Evolutionary conservation across 306 rosid species (phyloP).

Genomic region (Notholithocarpus densiflorus): DNA sequence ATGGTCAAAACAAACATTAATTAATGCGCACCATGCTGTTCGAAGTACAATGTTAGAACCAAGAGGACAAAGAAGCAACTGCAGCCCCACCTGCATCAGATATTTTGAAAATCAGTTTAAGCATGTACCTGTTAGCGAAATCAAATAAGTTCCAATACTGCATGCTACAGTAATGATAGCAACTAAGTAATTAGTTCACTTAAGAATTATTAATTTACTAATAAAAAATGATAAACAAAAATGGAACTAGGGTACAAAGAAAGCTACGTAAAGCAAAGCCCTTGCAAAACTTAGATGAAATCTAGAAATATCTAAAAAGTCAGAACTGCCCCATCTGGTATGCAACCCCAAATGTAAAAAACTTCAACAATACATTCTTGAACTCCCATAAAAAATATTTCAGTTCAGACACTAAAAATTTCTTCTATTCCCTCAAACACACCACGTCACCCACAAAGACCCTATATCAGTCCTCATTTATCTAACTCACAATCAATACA

Average conservation of each 20-base stretch:
- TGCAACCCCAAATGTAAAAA: not conserved
- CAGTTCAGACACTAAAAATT: not conserved
- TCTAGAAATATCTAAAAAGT: not conserved
- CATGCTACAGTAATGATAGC: not conserved
- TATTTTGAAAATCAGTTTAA: constrained; percentile 9
- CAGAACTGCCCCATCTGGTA: not conserved
- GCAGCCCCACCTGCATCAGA: constrained; percentile 71
- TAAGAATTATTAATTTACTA: not conserved
- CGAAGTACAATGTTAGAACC: constrained; percentile 75
- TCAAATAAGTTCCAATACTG: not conserved
- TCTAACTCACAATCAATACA: too few relatives aligned
- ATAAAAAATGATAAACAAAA: not conserved
- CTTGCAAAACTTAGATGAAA: not conserved
- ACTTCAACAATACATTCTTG: not conserved
- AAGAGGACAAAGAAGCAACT: constrained; percentile 75
- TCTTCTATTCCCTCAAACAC: not conserved
- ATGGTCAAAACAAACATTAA: not conserved
- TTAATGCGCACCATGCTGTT: constrained; percentile 70
- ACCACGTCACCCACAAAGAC: not conserved
- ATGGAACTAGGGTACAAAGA: not conserved
- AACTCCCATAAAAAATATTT: not conserved
- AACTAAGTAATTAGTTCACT: not conserved
- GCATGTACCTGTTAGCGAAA: not conserved
- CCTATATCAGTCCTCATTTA: too few relatives aligned
- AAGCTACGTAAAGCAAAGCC: not conserved